Conservation (phyloP, 2,329 filamentous ascomycete genomes). For the Colletotrichum sp. region DNA sequence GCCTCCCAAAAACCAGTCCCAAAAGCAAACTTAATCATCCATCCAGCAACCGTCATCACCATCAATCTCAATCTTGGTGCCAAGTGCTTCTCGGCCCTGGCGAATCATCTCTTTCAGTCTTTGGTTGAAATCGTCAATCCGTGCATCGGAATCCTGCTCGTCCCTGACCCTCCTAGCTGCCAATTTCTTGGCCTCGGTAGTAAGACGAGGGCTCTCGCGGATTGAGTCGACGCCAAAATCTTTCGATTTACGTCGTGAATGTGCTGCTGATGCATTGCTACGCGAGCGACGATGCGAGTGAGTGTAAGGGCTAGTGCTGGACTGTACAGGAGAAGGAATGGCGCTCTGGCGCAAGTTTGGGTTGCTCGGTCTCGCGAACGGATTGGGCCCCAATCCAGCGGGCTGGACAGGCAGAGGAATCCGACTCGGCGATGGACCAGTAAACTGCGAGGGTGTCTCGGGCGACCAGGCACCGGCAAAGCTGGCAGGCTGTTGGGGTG, state of each 20-base stretch:
- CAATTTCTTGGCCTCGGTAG: slow-evolving; percentile 74
- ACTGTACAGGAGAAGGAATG: slow-evolving; percentile 26
- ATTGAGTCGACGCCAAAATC: slow-evolving; percentile 28
- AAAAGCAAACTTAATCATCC: slow-evolving; percentile 34
- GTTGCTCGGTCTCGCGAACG: slow-evolving; percentile 25
- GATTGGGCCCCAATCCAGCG: slow-evolving; percentile 21
- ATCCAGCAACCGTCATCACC: slow-evolving; percentile 46
- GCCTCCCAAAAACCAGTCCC: background rate
- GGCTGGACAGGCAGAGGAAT: slow-evolving; percentile 42
- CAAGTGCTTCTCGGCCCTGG: slow-evolving; percentile 86
- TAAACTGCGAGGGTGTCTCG: slow-evolving; percentile 30
- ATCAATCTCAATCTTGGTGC: slow-evolving; percentile 72
- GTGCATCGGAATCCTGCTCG: slow-evolving; percentile 79
- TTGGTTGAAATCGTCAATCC: slow-evolving; percentile 80
- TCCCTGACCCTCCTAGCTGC: slow-evolving; percentile 74
- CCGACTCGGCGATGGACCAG: slow-evolving; percentile 45
- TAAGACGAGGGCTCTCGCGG: slow-evolving; percentile 54
- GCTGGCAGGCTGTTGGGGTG: slow-evolving; percentile 34
- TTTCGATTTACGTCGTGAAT: slow-evolving; percentile 30
- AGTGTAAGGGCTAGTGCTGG: slow-evolving; percentile 17
- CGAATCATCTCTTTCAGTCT: slow-evolving; percentile 86
- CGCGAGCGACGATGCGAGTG: slow-evolving; percentile 49
- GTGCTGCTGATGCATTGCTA: slow-evolving; percentile 49
- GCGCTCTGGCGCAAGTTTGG: slow-evolving; percentile 23
- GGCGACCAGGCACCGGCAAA: slow-evolving; percentile 56